Evolutionary conservation across 1,284 basidiomycete genomes (phyloP), one percentile per base, ranked within the genome.

Genomic region (Cutaneotrichosporon dermatis): DNA sequence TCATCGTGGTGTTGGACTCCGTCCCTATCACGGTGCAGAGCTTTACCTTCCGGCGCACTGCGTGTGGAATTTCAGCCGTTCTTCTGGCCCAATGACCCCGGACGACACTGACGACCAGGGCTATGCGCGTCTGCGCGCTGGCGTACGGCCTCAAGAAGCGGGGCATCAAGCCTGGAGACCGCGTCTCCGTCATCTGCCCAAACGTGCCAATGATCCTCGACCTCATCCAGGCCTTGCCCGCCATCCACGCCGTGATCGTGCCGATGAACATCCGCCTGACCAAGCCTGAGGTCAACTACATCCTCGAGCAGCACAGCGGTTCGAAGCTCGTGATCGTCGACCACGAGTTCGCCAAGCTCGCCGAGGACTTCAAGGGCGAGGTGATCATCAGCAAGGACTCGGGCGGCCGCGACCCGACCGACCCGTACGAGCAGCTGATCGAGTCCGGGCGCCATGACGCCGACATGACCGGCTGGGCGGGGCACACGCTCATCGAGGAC

Each of bases 121-220:
- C 62, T 4, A 63, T 63, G 58, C 58, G 58, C 40, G 41, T 63
- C 25, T 63, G 62, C 53, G 62, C 62, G n/a, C 80, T 90, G 6
- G 85, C 89, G 2, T 79, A 86, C 54, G 90, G 90, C 0, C 79
- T 93, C 44, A 66, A 89, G 8, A 76, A 73, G 3, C 76, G 90
- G 69, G 90, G 89, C 13, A 85, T 93, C 7, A 78, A 82, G 71
- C 87, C 84, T 69, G 90, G 89, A 0, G 89, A 92, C 67, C 80
- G 90, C 33, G 85, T 92, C 16, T 89, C 83, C 2, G 87, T 91
- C 8, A 63, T 63, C 62, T 57, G 58, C 53, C 62, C 62, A 4
- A 63, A 63, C 45, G 58, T 58, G 43, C 62, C 62, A 49, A 57
- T 60, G 55, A 63, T 63, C 53, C 53, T 63, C 44, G 62, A 63